These are phyloP conservation scores for Hylodesmum podocarpum DNA, from an alignment of 306 rosid species.

Conservation along the genomic window DNA sequence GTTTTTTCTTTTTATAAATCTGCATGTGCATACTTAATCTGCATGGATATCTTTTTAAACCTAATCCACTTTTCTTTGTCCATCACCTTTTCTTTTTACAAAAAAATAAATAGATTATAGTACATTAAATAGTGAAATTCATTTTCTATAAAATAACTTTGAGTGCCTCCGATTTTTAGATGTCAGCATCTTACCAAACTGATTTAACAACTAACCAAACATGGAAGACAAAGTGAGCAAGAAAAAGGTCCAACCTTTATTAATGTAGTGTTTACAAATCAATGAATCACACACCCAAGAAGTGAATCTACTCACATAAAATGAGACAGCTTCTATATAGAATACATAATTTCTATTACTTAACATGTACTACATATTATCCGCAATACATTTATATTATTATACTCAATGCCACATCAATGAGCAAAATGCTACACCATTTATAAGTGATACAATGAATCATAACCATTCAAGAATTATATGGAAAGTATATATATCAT, in stretches of 20 bases:
- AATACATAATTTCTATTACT: neutral
- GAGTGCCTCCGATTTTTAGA: constrained; percentile 3
- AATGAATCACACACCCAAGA: neutral
- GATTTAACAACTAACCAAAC: constrained; percentile 23
- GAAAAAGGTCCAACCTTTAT: constrained; percentile 9
- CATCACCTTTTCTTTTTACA: neutral
- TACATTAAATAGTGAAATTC: neutral
- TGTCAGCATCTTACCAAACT: constrained; percentile 21
- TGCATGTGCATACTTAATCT: neutral
- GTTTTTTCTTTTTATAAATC: neutral
- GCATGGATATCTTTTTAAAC: neutral
- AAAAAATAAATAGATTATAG: neutral
- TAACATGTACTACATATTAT: neutral
- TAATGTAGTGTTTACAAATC: neutral
- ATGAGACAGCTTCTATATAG: neutral
- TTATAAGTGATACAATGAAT: neutral
- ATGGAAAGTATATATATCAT: neutral
- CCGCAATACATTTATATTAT: constrained; percentile 7
- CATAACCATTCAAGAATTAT: constrained; percentile 9
- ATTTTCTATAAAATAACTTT: neutral
- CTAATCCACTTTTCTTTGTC: neutral
- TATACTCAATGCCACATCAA: neutral
- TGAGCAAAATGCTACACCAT: constrained; percentile 13
- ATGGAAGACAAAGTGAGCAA: constrained; percentile 9
- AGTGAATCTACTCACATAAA: neutral